Evolutionary conservation across 305 asterid genomes (phyloP), one percentile per base, ranked within the genome.

Genomic region (Euphrasia arctica): DNA sequence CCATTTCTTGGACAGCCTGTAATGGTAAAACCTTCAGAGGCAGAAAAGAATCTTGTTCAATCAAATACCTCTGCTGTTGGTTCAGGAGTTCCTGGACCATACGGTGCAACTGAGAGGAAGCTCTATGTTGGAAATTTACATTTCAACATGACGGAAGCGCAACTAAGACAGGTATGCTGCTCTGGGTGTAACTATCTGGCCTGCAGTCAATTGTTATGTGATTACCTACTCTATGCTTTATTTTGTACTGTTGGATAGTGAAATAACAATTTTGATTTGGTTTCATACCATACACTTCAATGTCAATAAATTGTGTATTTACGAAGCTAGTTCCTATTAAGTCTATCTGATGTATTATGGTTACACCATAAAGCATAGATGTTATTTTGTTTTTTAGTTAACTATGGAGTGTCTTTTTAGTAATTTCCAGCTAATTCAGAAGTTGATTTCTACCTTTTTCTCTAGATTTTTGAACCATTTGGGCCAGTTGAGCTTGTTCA

Each of bases 401-500:
- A 6, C 42, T 36, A 36, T 36, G 42, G 9, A 36, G 42, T 5
- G 8, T 6, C 9, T 49, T 34, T 10, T 55, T 14, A 4, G 11
- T 52, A 1, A n/a, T 62, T 72, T 34, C 63, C 32, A 13, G 9
- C 41, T 71, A 22, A 10, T 29, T 54, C 50, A 13, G 50, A 59
- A 56, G 61, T 32, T 71, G 14, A 31, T 41, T 18, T 18, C 47
- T 7, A 31, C 18, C 11, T 61, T 73, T 18, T 67, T 13, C 31
- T 47, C 27, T 51, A 92, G 98, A 90, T 92, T 71, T 92, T 92
- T 72, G 98, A 90, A 86, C 91, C 97, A 27, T 92, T 92, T 84
- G 98, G 98, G 51, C 91, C 94, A 32, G 98, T 92, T 58, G 98
- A 92, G 83, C 95, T 92, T 65, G 96, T 92, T 68, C 98, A 92